phyloP scores from a whole-genome alignment of 495 filamentous ascomycete species.

The Diplogelasinospora grovesii region DNA sequence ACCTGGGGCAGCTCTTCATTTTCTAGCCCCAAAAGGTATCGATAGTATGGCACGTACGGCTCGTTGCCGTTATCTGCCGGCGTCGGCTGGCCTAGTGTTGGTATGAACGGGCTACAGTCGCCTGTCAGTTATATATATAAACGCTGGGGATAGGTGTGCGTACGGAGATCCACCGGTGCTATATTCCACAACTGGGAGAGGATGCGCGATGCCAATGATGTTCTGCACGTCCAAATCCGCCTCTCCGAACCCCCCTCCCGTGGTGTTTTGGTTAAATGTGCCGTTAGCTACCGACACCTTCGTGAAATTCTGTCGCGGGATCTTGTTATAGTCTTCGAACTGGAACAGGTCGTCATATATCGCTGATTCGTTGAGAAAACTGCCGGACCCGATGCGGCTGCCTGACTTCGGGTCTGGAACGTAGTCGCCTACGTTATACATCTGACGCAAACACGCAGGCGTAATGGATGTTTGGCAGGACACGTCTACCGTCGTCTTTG shows the following conservation, averaged over 20 bases:
- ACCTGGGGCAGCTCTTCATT: conserved; percentile 57
- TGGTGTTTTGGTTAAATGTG: conserved; percentile 44
- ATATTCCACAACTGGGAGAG: conserved; percentile 58
- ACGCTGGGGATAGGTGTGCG: too few relatives aligned
- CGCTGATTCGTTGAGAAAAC: conserved; percentile 46
- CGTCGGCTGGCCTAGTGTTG: conserved; percentile 53
- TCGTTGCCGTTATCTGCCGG: conserved; percentile 55
- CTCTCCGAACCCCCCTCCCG: conserved; percentile 41
- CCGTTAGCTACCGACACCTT: conserved; percentile 50
- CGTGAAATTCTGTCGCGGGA: conserved; percentile 49
- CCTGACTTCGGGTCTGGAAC: conserved; percentile 37
- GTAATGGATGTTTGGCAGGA: conserved; percentile 49
- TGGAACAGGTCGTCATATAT: conserved; percentile 15
- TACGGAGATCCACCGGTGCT: conserved; percentile 56
- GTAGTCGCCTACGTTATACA: conserved; percentile 53
- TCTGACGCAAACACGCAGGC: conserved; percentile 50
- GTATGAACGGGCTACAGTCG: conserved; percentile 48
- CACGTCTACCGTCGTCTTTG: conserved; percentile 21
- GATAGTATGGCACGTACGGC: conserved; percentile 66
- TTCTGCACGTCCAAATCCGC: conserved; percentile 73
- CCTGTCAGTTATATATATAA: too few relatives aligned
- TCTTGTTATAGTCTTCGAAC: conserved; percentile 23
- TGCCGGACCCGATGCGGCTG: conserved; percentile 49
- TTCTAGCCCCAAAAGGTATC: conserved; percentile 33
- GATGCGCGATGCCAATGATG: conserved; percentile 50